phyloP scores from a whole-genome alignment of 345 rosid genomes.

The Mangifera indica region DNA sequence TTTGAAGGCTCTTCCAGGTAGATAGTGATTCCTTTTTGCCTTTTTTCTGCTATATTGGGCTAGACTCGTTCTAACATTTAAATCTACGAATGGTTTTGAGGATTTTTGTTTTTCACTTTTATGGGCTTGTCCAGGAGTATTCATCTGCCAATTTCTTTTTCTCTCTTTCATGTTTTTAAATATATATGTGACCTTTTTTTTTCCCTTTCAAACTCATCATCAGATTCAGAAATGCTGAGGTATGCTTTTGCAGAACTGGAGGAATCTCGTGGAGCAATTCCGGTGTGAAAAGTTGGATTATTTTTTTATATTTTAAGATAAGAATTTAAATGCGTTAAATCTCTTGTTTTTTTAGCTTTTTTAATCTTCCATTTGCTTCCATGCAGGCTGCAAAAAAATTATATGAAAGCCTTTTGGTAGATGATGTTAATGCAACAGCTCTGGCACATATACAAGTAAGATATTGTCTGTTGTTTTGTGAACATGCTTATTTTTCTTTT shows the following conservation, averaged over 20 bases:
- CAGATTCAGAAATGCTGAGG: constrained; percentile 85
- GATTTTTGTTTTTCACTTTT: neutral
- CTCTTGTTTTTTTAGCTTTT: constrained; percentile 14
- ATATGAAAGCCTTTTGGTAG: constrained; percentile 72
- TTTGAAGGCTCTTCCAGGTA: constrained; percentile 93
- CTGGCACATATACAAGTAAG: constrained; percentile 88
- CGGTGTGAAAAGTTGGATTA: constrained; percentile 36
- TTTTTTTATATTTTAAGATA: neutral
- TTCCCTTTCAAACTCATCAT: constrained; percentile 15
- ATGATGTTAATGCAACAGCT: constrained; percentile 53
- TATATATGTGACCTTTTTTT: constrained; percentile 15
- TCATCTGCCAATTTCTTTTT: neutral
- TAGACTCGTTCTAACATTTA: too few relatives aligned
- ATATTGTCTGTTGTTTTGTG: constrained; percentile 7
- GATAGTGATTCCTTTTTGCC: constrained; percentile 20
- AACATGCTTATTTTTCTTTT: neutral
- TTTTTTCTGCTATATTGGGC: too few relatives aligned
- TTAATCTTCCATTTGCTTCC: constrained; percentile 27
- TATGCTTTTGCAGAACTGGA: constrained; percentile 95
- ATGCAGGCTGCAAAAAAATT: constrained; percentile 81
- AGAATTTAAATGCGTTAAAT: neutral
- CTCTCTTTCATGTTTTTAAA: constrained; percentile 12
- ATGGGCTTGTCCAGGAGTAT: constrained; percentile 1
- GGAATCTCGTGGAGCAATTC: constrained; percentile 88
- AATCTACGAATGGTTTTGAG: neutral